phyloP scores from a whole-genome alignment of 2,329 filamentous ascomycete genomes.

The Aspergillus brasiliensis region DNA sequence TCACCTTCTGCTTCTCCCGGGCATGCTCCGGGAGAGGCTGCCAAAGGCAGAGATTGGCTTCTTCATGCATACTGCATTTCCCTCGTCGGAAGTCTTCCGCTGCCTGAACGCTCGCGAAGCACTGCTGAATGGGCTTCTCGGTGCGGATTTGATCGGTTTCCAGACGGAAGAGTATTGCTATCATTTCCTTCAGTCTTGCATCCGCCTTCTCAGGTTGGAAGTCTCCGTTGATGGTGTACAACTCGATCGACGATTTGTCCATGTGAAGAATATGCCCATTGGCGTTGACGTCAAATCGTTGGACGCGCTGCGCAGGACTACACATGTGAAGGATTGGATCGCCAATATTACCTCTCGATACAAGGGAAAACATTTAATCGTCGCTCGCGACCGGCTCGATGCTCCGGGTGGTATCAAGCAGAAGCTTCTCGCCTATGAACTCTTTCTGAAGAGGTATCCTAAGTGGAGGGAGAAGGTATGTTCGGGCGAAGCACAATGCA shows the following conservation, averaged over 20 bases:
- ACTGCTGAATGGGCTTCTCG: slow-evolving; percentile 86
- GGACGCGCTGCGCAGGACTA: slow-evolving; percentile 66
- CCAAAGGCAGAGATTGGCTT: slow-evolving; percentile 93
- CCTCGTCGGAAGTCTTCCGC: slow-evolving; percentile 91
- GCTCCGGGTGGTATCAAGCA: slow-evolving; percentile 87
- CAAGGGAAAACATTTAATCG: slow-evolving; percentile 82
- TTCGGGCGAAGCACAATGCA: not conserved
- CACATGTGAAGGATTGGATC: slow-evolving; percentile 76
- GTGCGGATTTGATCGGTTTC: slow-evolving; percentile 87
- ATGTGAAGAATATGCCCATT: slow-evolving; percentile 78
- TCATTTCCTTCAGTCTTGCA: slow-evolving; percentile 94
- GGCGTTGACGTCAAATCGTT: slow-evolving; percentile 82
- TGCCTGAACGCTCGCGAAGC: slow-evolving; percentile 82
- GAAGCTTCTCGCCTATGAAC: slow-evolving; percentile 85
- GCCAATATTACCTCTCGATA: slow-evolving; percentile 77
- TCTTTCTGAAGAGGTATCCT: slow-evolving; percentile 89
- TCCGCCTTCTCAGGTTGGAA: slow-evolving; percentile 79
- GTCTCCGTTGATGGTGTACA: slow-evolving; percentile 83
- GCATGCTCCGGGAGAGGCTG: slow-evolving; percentile 77
- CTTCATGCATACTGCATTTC: slow-evolving; percentile 92
- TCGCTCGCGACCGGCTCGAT: slow-evolving; percentile 91
- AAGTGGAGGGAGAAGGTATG: slow-evolving; percentile 74
- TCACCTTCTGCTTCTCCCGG: slow-evolving; percentile 82
- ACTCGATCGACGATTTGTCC: slow-evolving; percentile 84
- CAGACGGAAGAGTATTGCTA: slow-evolving; percentile 90